Conservation (phyloP, 495 filamentous ascomycete genomes). For the Astrocystis sublimbata region DNA sequence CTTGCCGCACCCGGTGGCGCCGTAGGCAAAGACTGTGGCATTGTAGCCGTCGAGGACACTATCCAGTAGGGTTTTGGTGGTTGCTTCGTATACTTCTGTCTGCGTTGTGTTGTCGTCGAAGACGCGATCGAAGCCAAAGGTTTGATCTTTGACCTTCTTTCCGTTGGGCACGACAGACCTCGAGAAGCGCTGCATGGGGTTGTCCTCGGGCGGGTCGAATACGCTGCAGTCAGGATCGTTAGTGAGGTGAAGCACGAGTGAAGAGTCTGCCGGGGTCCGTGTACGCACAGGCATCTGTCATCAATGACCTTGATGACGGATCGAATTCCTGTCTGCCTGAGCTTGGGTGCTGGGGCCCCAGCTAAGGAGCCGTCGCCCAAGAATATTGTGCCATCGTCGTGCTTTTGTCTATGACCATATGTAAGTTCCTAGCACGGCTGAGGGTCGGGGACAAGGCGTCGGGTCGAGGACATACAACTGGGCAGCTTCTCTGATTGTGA, state of each 20-base stretch:
- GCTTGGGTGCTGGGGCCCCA: conserved; percentile 76
- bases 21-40: conserved; percentile 98
- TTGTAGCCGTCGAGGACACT: conserved; percentile 98
- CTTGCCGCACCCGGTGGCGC: conserved; percentile 96
- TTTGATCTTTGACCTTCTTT: conserved; percentile 96
- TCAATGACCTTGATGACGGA: conserved; percentile 95
- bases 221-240: conserved; percentile 57
- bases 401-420: conserved; percentile 56
- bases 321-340: conserved; percentile 82
- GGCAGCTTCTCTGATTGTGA: conserved; percentile 76
- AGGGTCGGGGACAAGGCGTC: conserved; percentile 8
- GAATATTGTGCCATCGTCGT: conserved; percentile 86
- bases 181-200: conserved; percentile 87
- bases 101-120: conserved; percentile 97
- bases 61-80: conserved; percentile 84
- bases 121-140: conserved; percentile 93
- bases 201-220: conserved; percentile 97
- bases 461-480: conserved; percentile 54
- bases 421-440: conserved; percentile 24
- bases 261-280: neutral
- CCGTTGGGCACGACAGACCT: conserved; percentile 78
- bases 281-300: conserved; percentile 86
- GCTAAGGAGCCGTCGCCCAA: conserved; percentile 94
- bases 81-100: conserved; percentile 93
- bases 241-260: conserved; percentile 23